Evolutionary conservation across 495 filamentous ascomycete species (phyloP).

Genomic region (Lophium mytilinum): DNA sequence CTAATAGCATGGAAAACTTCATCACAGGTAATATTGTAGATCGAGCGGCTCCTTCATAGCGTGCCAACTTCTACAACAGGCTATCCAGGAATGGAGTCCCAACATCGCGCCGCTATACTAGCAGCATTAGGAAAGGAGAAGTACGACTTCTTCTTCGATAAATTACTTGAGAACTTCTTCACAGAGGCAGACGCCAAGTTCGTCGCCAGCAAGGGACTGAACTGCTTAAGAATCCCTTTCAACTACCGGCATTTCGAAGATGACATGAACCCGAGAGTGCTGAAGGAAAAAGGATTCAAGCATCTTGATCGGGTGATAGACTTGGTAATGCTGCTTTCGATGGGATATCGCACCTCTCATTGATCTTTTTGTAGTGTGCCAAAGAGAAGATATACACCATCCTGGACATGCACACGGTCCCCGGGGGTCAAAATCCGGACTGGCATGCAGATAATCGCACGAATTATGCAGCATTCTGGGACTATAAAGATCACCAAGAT

Average conservation of each 20-base stretch:
- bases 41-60: conserved; percentile 23
- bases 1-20: conserved; percentile 7
- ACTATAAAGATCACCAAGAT: conserved; percentile 55
- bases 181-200: conserved; percentile 53
- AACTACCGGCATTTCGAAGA: conserved; percentile 61
- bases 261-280: conserved; percentile 51
- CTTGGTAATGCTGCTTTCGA: conserved; percentile 23
- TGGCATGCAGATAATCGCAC: conserved; percentile 55
- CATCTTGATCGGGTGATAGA: conserved; percentile 53
- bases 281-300: conserved; percentile 51
- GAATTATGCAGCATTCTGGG: conserved; percentile 54
- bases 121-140: conserved; percentile 45
- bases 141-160: conserved; percentile 42
- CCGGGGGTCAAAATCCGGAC: conserved; percentile 57
- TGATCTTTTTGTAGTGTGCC: conserved; percentile 37
- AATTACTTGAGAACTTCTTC: conserved; percentile 54
- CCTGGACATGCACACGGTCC: conserved; percentile 55
- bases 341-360: no score
- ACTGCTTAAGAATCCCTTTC: conserved; percentile 56
- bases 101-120: conserved; percentile 49
- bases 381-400: conserved; percentile 51
- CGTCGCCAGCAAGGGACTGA: conserved; percentile 49
- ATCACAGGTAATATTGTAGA: background rate
- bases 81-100: conserved; percentile 51
- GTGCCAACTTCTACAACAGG: conserved; percentile 66